Evolutionary conservation across 2,329 filamentous ascomycete genomes (phyloP), one percentile per base, ranked within the genome.

Genomic region (Westerdykella ornata): DNA sequence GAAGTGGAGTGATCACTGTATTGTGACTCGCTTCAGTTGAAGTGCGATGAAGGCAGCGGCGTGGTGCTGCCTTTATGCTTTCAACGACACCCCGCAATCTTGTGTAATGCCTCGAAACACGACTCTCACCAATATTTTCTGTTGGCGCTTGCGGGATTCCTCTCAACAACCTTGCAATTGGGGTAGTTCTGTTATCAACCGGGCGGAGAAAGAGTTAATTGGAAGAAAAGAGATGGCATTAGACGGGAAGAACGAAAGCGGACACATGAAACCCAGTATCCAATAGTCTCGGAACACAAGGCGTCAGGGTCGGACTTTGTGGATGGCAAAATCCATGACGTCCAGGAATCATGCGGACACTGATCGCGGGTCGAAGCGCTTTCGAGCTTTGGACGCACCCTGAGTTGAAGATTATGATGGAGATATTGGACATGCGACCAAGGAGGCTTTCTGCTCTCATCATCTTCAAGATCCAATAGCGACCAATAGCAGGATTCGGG

Each of bases 231-330:
- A 13, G 26, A 28, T 13, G 35, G 53, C 54, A 57, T 57, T 11
- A 52, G 32, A 5, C 18, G 35, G 42, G 36, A 37, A 33, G 12
- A 31, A 52, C 47, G 1, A 28, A 52, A 55, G n/a, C 14, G 52
- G 50, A 39, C 38, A 43, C 45, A 33, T 58, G 55, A 58, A 58
- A 58, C 55, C 30, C 18, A 13, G 42, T 31, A 15, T 32, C 45
- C 37, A 36, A 50, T 35, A 36, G 36, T 14, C 45, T 17, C 48
- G 55, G 47, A 55, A 56, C 55, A 51, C 47, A 43, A 42, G 43
- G 48, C 45, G 55, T 58, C 41, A 45, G 48, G 22, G 39, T 26
- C 17, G 43, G 43, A 35, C 39, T 42, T 41, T 32, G 17, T 44
- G 43, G 44, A 38, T 37, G 45, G 33, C 39, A 18, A 17, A 9